Evolutionary conservation across 2,329 filamentous ascomycete genomes (phyloP), one percentile per base, ranked within the genome.

Genomic region (Onygenales sp.): DNA sequence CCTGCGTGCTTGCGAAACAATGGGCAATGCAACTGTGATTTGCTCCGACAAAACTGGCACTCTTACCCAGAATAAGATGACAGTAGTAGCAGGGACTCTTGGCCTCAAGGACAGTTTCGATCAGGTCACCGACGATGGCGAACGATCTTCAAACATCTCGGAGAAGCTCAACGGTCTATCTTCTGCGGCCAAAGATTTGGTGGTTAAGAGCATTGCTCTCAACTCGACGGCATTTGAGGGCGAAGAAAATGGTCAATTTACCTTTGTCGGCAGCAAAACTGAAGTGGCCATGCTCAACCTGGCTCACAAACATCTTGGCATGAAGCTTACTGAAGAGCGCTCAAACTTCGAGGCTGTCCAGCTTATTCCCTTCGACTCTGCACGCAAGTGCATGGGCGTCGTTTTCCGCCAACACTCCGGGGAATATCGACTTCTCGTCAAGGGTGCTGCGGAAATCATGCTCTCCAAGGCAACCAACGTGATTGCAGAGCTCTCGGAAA

Each of bases 41-140:
- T 92, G 87, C 68, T 90, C 87, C 3, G 87, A 88, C 67, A 88
- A 88, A 69, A 88, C 85, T 1, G 85, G 85, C 49, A 88, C 85
- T 4, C 70, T 88, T 14, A 88, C 85, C 0, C 84, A 86, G 54
- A 87, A 87, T 63, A 82, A 83, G 66, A 87, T 87, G 84, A 86
- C 83, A 0, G 85, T 89, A 1, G 86, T 90, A 33, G 83, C 86
- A 31, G 86, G 85, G 6, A 83, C 84, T 4, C 69, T 88, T 42
- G 85, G 85, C 33, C 77, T 77, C 11, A 74, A 74, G 55, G 75
- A 77, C 40, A 75, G 77, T 54, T 84, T 85, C 63, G 75, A 73
- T 50, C 76, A 76, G 52, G 65, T 61, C 11, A 39, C 61, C 7
- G 59, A 58, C 11, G 40, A 50, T 39, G 52, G 53, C 10, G 52